phyloP scores from a whole-genome alignment of 371 early-diverging fungal species.

The Mucor plumbeus region DNA sequence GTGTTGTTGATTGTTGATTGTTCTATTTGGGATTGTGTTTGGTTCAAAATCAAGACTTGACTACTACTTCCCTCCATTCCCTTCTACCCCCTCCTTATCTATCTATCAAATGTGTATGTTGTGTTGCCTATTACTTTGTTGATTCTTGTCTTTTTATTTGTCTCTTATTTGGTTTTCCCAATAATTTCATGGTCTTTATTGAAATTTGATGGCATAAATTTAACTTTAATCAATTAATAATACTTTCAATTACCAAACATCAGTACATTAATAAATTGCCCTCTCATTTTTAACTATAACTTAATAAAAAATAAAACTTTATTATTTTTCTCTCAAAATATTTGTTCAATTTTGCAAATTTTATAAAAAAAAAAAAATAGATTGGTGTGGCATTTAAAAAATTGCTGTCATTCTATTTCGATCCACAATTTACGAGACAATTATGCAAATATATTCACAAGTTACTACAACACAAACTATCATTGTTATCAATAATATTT shows the following conservation, averaged over 20 bases:
- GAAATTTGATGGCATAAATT: not conserved
- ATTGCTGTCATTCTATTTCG: no score
- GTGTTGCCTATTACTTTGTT: not conserved
- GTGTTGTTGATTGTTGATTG: not conserved
- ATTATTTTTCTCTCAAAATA: no score
- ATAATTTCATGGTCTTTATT: not conserved
- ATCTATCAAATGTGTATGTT: not conserved
- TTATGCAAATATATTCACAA: no score
- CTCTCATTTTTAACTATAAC: not conserved
- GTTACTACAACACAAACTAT: no score
- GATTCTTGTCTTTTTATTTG: not conserved
- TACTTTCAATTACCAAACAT: not conserved
- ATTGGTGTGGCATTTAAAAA: no score
- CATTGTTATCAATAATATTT: no score
- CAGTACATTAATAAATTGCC: not conserved
- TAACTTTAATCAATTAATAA: not conserved
- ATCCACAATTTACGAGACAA: no score
- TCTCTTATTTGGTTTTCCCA: not conserved
- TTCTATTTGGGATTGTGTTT: not conserved
- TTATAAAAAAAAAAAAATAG: no score
- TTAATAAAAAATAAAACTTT: not conserved
- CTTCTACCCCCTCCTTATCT: not conserved
- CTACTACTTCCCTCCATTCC: conserved; percentile 3
- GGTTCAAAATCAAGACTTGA: not conserved
- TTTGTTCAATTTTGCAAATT: no score